These are phyloP conservation scores for Helianthus tuberosus DNA, from an alignment of 129 eudicot species.

Conservation along the genomic window DNA sequence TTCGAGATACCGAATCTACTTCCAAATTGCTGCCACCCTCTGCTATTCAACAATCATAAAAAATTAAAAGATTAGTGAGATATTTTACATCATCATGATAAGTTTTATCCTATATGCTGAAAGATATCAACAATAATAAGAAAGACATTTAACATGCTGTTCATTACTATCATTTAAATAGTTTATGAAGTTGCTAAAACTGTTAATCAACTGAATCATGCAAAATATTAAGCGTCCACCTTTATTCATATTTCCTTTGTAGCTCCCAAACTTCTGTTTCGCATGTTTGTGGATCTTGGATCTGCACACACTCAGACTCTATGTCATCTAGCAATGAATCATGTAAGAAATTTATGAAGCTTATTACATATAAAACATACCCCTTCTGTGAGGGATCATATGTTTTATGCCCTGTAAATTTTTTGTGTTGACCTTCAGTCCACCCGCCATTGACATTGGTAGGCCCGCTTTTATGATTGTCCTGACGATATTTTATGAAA, in stretches of 20 bases:
- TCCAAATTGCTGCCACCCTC: slow-evolving; percentile 33
- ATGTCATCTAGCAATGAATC: slow-evolving; percentile 19
- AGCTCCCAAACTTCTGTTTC: slow-evolving; percentile 42
- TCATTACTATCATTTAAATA: slow-evolving; percentile 1
- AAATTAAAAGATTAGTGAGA: slow-evolving; percentile 8
- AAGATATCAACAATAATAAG: background rate
- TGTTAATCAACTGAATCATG: background rate
- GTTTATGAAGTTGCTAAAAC: slow-evolving; percentile 12
- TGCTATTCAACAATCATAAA: slow-evolving; percentile 24
- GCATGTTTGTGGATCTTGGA: slow-evolving; percentile 56
- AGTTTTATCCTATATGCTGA: slow-evolving; percentile 5
- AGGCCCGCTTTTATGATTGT: slow-evolving; percentile 42
- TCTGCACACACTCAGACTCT: slow-evolving; percentile 47
- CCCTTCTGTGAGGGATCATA: slow-evolving; percentile 52
- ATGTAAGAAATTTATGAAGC: background rate
- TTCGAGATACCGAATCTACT: slow-evolving; percentile 25
- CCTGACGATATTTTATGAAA: slow-evolving; percentile 35
- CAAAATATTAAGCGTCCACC: slow-evolving; percentile 19
- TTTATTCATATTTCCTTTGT: slow-evolving; percentile 28
- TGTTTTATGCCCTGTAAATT: slow-evolving; percentile 43
- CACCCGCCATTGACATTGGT: slow-evolving; percentile 30
- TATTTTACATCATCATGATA: background rate
- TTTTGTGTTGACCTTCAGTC: slow-evolving; percentile 46
- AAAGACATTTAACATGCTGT: background rate
- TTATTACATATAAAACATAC: slow-evolving; percentile 31